These are phyloP conservation scores for Zymoseptoria ardabiliae DNA, from an alignment of 2,329 filamentous ascomycete genomes.

Conservation along the genomic window DNA sequence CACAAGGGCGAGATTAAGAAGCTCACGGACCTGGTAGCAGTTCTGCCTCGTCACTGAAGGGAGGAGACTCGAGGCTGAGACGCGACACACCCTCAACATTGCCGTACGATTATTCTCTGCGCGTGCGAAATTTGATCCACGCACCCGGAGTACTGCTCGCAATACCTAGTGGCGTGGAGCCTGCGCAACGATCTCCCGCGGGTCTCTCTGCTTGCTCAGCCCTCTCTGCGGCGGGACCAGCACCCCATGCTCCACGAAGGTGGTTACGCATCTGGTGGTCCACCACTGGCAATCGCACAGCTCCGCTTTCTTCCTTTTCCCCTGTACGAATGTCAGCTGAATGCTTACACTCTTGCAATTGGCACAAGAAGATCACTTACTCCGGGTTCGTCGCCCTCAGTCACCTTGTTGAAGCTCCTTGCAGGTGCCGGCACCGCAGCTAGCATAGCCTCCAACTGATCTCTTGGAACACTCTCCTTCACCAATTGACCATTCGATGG, in stretches of 20 bases:
- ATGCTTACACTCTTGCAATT: background rate
- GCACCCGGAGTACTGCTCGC: background rate
- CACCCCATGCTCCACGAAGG: background rate
- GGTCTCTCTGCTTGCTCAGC: background rate
- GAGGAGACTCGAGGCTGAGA: background rate
- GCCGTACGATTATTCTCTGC: background rate
- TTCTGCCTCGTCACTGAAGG: background rate
- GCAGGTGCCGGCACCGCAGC: background rate
- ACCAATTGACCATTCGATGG: background rate
- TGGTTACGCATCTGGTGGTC: background rate
- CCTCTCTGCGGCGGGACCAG: background rate
- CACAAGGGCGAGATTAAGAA: background rate
- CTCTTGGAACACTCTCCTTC: background rate
- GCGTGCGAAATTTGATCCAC: background rate
- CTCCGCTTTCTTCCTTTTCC: background rate
- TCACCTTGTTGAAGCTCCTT: background rate
- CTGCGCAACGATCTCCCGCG: background rate
- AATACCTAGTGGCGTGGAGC: background rate
- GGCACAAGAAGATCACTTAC: background rate
- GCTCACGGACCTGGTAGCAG: background rate
- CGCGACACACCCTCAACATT: too few relatives aligned
- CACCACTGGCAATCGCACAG: slow-evolving; percentile 1
- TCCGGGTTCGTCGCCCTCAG: background rate
- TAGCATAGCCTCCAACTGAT: background rate
- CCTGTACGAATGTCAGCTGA: background rate